Base-by-base conservation (phyloP, 2,329 filamentous ascomycete species). In the Dothideomycetes sp. region DNA sequence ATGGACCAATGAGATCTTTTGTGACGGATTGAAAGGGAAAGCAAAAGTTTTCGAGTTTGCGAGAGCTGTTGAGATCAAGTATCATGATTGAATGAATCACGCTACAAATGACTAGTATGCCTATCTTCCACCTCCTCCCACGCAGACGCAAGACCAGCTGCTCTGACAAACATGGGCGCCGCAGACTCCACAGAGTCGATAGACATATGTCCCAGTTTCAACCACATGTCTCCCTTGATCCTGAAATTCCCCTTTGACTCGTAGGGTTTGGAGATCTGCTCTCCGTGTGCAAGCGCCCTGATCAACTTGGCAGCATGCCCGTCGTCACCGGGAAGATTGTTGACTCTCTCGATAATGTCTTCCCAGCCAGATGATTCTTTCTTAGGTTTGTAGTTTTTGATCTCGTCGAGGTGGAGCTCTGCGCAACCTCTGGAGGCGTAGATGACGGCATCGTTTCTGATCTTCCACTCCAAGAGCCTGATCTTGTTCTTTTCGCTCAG, bases 381-480 rank as follows among this genome's bases (percentile, higher is more conserved):
- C 41, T 64, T 71, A 0, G 79, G 71, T 1, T 61, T 57, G 52
- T 91, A 89, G 0, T 60, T 54, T 1, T 57, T 59, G 38, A 94
- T 72, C 35, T 77, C 70, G 3, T 77, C 67, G 0, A 75, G 42
- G 0, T 70, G 61, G 1, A 88, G 69, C 0, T 70, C 59, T 1
- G 85, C 80, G 2, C 69, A 72, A 3, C 72, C 72, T 8, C 81
- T 70, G 2, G 80, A 82, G 1, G 79, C 73, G 56, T 93, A 94
- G 60, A 86, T 68, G 4, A 79, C 53, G 4, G 94, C 63, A 54
- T 91, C 84, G 49, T 79, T 61, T 31, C 86, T 75, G 36, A 79
- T 82, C 59, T 93, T 94, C 75, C 79, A 88, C 59, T 91, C 82
- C 5, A 94, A 66, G 0, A 94, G 62, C 4, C 84, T 76, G 10